These are phyloP conservation scores for Fusarium foetens DNA, from an alignment of 2,329 filamentous ascomycete species.

Conservation along the genomic window DNA sequence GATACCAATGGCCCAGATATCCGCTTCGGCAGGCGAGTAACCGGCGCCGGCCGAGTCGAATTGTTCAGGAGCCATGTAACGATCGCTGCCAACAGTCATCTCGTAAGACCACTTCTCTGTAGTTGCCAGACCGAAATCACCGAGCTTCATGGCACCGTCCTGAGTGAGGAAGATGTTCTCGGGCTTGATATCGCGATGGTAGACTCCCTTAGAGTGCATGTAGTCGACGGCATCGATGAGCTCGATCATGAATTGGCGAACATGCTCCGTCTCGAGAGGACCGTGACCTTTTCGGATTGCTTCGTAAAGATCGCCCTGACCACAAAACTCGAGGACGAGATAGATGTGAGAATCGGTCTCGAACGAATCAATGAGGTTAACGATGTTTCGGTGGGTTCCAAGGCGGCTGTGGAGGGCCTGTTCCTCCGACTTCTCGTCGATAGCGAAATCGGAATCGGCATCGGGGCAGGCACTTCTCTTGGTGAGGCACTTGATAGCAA, in stretches of 20 bases:
- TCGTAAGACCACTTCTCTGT: slow-evolving; percentile 91
- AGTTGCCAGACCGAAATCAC: slow-evolving; percentile 94
- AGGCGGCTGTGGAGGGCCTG: slow-evolving; percentile 82
- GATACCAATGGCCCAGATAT: slow-evolving; percentile 97
- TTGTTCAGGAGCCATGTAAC: slow-evolving; percentile 99
- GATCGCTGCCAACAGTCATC: slow-evolving; percentile 93
- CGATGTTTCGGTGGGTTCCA: slow-evolving; percentile 86
- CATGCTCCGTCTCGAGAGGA: slow-evolving; percentile 93
- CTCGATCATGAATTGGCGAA: slow-evolving; percentile 96
- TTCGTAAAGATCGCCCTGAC: slow-evolving; percentile 96
- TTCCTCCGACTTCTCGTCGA: slow-evolving; percentile 87
- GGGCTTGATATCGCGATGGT: slow-evolving; percentile 98
- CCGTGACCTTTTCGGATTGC: slow-evolving; percentile 90
- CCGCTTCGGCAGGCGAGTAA: slow-evolving; percentile 92
- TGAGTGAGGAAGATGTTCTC: slow-evolving; percentile 98
- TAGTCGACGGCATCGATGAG: slow-evolving; percentile 89
- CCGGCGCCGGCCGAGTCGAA: slow-evolving; percentile 88
- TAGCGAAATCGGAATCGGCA: slow-evolving; percentile 70
- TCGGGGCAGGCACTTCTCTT: slow-evolving; percentile 76
- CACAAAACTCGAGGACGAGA: slow-evolving; percentile 94
- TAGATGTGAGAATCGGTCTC: slow-evolving; percentile 92
- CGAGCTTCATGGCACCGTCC: slow-evolving; percentile 91
- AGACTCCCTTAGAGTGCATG: slow-evolving; percentile 90
- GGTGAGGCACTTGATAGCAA: slow-evolving; percentile 96
- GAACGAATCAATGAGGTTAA: slow-evolving; percentile 90